Evolutionary conservation across 2,329 filamentous ascomycete genomes (phyloP).

Genomic region (Neofusicoccum kwambonambiense): DNA sequence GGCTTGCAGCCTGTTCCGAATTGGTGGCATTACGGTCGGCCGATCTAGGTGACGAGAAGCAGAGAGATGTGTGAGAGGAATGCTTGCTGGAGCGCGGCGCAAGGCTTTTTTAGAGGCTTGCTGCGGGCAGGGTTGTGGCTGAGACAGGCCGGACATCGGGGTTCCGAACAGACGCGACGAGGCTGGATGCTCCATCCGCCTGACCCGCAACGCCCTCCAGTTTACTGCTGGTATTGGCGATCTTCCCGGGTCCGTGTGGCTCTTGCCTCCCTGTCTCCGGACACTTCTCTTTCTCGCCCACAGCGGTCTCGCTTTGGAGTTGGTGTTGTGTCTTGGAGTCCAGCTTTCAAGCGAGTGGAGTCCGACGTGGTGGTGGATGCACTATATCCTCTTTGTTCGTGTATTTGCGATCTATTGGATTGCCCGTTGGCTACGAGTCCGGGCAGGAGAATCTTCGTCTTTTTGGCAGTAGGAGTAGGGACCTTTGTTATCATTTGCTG

Average conservation of each 20-base stretch:
- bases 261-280: not conserved
- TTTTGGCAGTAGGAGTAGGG: not conserved
- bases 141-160: not conserved
- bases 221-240: not conserved
- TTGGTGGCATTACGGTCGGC: constrained; percentile 8
- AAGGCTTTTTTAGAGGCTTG: not conserved
- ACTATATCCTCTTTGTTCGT: not conserved
- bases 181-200: not conserved
- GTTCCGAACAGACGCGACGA: not conserved
- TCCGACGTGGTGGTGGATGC: not conserved
- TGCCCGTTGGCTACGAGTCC: not conserved
- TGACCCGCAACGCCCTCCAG: not conserved
- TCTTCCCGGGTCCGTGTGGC: not conserved
- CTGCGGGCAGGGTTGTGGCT: not conserved
- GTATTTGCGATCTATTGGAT: not conserved
- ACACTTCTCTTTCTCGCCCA: not conserved
- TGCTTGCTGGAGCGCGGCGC: not conserved
- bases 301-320: not conserved
- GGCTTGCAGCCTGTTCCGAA: not conserved
- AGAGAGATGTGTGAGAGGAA: not conserved
- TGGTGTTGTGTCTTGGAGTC: constrained; percentile 2
- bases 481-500: not conserved
- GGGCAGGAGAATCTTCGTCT: not conserved
- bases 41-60: not conserved
- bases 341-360: not conserved